Base-by-base conservation (phyloP, 2,329 filamentous ascomycete species). In the Dothistroma septosporum region DNA sequence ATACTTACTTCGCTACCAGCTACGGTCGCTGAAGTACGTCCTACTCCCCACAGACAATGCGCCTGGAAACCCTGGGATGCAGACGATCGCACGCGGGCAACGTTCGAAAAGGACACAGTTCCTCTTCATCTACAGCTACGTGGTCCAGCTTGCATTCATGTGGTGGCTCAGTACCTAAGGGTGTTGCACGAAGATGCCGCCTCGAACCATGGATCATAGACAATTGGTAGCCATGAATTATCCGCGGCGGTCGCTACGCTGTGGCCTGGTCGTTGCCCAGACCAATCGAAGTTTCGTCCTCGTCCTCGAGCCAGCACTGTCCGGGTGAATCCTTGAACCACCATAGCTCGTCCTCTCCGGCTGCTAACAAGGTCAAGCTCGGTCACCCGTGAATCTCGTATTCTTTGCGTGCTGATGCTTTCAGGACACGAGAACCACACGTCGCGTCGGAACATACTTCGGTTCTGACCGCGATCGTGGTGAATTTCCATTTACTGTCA, bases 61-160 rank as follows among this genome's bases (percentile, higher is more conserved):
- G 33, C 84, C 85, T 7, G 69, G 68, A 82, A 87, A 62, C 85
- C 87, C 82, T 79, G 85, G 73, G 83, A 85, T 86, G 68, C 85
- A 87, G 67, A 87, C 85, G 2, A 89, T 95, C 62, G 91, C 91
- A 31, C 85, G 92, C 64, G 87, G 90, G 44, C 94, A 96, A 78
- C 87, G 89, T 72, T 94, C 89, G 76, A 87, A 91, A 74, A 83
- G 92, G 64, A 96, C 92, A 1, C 91, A 96, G 76, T 96, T 96
- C 72, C 82, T 97, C 67, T 96, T 96, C 76, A 83, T 92, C 68
- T 97, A 99, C 78, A 93, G 92, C 49, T 99, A 97, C 76, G 81
- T 95, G 58, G 88, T 97, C 59, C 94, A 99, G 79, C 84, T 97
- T 68, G 80, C 92, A 59, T 96, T 97, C 76, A 99, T 97, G 92